These are phyloP conservation scores for Alternaria metachromatica DNA, from an alignment of 2,329 filamentous ascomycete species.

Conservation along the genomic window DNA sequence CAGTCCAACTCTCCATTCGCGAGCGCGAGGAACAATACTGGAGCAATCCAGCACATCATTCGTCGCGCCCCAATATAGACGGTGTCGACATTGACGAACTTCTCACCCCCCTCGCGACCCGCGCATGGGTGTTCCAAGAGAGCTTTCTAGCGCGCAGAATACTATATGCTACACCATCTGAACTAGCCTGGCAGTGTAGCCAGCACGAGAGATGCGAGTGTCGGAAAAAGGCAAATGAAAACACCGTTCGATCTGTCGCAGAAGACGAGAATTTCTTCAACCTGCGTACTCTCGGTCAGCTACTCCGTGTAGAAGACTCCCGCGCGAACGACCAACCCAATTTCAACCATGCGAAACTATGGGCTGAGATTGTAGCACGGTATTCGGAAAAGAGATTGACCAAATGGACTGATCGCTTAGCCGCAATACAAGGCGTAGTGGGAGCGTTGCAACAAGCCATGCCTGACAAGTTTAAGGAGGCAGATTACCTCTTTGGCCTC, in stretches of 20 bases:
- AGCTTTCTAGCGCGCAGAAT: neutral
- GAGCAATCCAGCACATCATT: neutral
- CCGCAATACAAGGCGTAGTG: constrained; percentile 1
- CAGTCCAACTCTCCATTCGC: neutral
- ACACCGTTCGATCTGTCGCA: fast-evolving
- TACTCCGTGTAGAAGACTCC: neutral
- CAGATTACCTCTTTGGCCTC: neutral
- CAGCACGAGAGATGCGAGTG: neutral
- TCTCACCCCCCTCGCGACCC: neutral
- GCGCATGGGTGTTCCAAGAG: constrained; percentile 2
- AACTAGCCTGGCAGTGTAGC: neutral
- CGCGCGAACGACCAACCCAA: neutral
- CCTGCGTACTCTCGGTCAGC: neutral
- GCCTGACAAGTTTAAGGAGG: neutral
- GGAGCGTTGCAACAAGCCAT: neutral
- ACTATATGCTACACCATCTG: constrained; percentile 5
- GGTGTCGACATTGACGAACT: neutral
- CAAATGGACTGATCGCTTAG: constrained; percentile 4
- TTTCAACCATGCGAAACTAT: neutral
- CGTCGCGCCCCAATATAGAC: neutral
- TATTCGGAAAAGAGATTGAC: neutral
- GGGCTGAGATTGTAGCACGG: neutral
- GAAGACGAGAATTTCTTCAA: neutral
- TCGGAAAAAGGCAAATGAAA: neutral
- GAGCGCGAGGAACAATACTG: neutral